phyloP scores from a whole-genome alignment of 257 asterid species.

The Paraleonurus japonicus region DNA sequence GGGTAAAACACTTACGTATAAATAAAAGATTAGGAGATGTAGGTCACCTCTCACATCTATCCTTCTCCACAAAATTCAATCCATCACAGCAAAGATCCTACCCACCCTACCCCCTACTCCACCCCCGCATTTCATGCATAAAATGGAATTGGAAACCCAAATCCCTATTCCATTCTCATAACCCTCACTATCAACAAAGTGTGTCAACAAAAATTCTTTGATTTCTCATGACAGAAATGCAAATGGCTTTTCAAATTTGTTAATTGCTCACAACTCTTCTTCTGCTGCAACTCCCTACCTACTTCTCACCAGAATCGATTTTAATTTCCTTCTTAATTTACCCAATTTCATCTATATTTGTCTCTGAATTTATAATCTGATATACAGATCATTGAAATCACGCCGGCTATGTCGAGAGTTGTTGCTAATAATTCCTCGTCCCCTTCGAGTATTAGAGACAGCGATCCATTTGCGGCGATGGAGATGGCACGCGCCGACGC shows the following conservation, averaged over 20 bases:
- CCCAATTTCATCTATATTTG: not conserved
- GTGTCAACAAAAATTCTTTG: not conserved
- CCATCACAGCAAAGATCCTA: not conserved
- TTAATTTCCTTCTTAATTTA: not conserved
- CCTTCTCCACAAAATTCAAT: conserved; percentile 26
- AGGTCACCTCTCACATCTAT: conserved; percentile 46
- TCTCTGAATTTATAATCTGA: not conserved
- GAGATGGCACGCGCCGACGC: conserved; percentile 21
- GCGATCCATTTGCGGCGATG: not conserved
- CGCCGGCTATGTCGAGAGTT: conserved; percentile 27
- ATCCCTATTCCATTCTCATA: not conserved
- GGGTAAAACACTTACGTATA: conserved; percentile 40
- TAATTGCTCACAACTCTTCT: conserved; percentile 20
- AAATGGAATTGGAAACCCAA: not conserved
- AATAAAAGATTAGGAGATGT: conserved; percentile 57
- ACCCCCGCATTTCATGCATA: conserved; percentile 1
- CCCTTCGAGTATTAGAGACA: not conserved
- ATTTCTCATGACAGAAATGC: conserved; percentile 1
- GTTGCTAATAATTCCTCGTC: conserved; percentile 28
- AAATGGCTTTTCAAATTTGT: conserved; percentile 10
- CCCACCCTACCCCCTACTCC: conserved; percentile 12
- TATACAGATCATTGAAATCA: not conserved
- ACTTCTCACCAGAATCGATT: conserved; percentile 25
- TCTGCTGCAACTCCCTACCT: conserved; percentile 38
- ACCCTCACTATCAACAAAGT: conserved; percentile 8